Percentiles rank a stretch among this genome's conserved stretches.
Evolutionary conservation across 176 grass and related monocot genomes (phyloP).

Genomic region (Lolium rigidum): DNA sequence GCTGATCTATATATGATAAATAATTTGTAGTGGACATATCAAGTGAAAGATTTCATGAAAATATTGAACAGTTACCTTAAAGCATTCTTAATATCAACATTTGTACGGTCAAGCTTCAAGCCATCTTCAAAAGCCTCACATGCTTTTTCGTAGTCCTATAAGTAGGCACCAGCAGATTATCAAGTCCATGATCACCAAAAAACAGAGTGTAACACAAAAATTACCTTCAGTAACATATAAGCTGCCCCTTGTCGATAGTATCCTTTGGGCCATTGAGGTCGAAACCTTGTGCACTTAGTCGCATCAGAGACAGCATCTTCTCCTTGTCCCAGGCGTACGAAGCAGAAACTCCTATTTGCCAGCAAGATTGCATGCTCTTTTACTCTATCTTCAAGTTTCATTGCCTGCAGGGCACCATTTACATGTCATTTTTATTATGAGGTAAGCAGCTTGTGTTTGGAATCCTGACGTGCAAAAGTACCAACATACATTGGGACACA

Average conservation of each 20-base stretch:
- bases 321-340: neutral
- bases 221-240: constrained; percentile 21
- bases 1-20: neutral
- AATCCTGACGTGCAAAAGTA: neutral
- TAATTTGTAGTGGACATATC: neutral
- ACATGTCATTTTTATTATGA: neutral
- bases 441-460: neutral
- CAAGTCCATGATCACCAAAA: neutral
- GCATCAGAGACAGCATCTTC: neutral
- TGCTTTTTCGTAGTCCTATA: constrained; percentile 11
- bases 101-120: constrained; percentile 18
- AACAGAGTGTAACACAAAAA: neutral
- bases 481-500: neutral
- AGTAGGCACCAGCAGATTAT: neutral
- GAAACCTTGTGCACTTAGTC: neutral
- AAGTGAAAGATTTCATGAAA: neutral
- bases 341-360: neutral
- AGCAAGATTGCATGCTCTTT: neutral
- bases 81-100: constrained; percentile 7
- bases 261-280: neutral
- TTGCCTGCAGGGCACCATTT: neutral
- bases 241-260: constrained; percentile 18
- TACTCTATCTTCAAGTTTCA: neutral
- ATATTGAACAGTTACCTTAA: neutral
- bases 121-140: constrained; percentile 32